Percentiles rank a stretch among this genome's conserved stretches.
Evolutionary conservation across 805 yeast genomes (phyloP).

Genomic region (Allodekkera sacchari): DNA sequence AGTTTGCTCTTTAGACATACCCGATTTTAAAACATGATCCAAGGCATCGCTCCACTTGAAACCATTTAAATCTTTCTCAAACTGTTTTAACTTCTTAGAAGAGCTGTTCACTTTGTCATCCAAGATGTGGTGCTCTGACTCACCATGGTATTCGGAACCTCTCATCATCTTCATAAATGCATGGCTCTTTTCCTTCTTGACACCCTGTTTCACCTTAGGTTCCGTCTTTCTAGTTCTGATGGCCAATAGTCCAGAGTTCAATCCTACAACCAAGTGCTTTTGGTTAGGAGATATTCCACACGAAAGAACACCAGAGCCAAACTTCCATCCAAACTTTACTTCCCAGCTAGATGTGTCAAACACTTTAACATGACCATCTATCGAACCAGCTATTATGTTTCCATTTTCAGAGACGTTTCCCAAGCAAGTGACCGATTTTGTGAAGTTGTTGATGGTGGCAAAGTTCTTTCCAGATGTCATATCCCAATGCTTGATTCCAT

Average conservation of each 20-base stretch:
- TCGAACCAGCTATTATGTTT: slow-evolving; percentile 86
- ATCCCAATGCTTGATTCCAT: slow-evolving; percentile 86
- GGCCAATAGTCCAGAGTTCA: slow-evolving; percentile 81
- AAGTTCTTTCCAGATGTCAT: slow-evolving; percentile 66
- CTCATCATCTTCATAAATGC: slow-evolving; percentile 77
- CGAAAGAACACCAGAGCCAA: slow-evolving; percentile 84
- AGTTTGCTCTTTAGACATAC: slow-evolving; percentile 72
- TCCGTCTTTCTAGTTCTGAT: slow-evolving; percentile 79
- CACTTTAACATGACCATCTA: slow-evolving; percentile 96
- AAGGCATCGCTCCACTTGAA: slow-evolving; percentile 92
- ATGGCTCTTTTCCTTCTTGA: slow-evolving; percentile 40
- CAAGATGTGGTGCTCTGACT: slow-evolving; percentile 67
- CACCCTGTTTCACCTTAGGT: slow-evolving; percentile 43
- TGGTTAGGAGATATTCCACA: slow-evolving; percentile 85
- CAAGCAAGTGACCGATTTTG: slow-evolving; percentile 85
- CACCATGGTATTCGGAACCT: slow-evolving; percentile 88
- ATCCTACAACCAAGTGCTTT: slow-evolving; percentile 87
- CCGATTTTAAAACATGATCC: slow-evolving; percentile 75
- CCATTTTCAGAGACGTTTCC: slow-evolving; percentile 68
- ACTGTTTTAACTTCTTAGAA: slow-evolving; percentile 62
- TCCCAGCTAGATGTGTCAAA: slow-evolving; percentile 79
- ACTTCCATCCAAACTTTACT: slow-evolving; percentile 95
- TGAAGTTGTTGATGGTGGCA: slow-evolving; percentile 75
- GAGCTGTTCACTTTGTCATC: slow-evolving; percentile 40
- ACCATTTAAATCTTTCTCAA: slow-evolving; percentile 75